Evolutionary conservation across 164 flowering plant genomes (phyloP), one percentile per base, ranked within the genome.

Genomic region (Euptelea pleiosperma): DNA sequence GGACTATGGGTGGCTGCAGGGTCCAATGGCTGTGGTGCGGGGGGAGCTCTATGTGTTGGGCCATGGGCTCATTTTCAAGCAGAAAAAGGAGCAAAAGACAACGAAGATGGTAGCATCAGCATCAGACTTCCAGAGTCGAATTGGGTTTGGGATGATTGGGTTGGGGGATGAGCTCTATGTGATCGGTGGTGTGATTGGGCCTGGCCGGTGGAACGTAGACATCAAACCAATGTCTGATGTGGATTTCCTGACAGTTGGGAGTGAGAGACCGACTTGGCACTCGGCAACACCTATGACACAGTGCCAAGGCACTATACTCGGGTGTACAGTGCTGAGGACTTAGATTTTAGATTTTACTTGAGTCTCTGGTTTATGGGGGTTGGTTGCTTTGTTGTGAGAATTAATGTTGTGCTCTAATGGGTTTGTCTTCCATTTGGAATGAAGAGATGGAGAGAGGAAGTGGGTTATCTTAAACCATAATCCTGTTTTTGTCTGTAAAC

Each of bases 111-210:
- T 87, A 33, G 80, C 67, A 24, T 80, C 91, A 24, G 95, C 91
- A 19, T 77, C 82, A 2, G 91, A 89, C 37, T 87, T 87, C 24
- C 71, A 83, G n/a, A 70, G 79, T 48, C 78, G 86, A 66, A 82
- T 92, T 36, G 91, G 87, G 39, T 87, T 73, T 70, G 95, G 79
- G 8, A 85, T 92, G 91, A 74, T 67, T 19, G 95, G 89, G 10
- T 46, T 81, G 37, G 70, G 82, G 8, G 84, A 82, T 41, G 91
- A 92, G 36, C 76, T 89, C 6, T 92, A 87, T 51, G 79, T 89
- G 59, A 77, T 92, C 10, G 98, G 97, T 21, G 98, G 98, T 4
- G 88, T 85, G 36, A 78, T 81, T 37, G 89, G 88, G 19, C 96
- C 97, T 14, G 90, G 90, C 19, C 62, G 79, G 45, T 75, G 72